phyloP scores from a whole-genome alignment of 75 land plant genomes.

The Selaginella moellendorffii region DNA sequence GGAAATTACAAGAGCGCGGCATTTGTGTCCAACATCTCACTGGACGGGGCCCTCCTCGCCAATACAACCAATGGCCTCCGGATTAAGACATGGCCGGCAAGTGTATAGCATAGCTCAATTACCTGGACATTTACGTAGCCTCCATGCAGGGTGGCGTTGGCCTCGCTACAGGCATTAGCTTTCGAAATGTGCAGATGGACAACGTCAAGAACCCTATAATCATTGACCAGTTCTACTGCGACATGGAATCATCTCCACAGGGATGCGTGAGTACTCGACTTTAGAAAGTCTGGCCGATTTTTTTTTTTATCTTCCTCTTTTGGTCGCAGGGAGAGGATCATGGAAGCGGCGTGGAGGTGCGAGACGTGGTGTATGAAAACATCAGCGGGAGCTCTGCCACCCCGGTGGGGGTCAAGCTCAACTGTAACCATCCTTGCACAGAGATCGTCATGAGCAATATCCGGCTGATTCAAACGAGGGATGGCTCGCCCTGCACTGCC shows the following conservation, averaged over 20 bases:
- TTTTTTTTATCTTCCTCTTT: too few species aligned
- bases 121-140: neutral
- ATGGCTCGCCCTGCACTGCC: neutral
- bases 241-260: too few species aligned
- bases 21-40: neutral
- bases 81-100: constrained; percentile 8
- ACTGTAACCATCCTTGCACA: neutral
- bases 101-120: neutral
- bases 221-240: constrained; percentile 3
- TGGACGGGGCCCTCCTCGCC: neutral
- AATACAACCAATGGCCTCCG: neutral
- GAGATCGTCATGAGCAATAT: neutral
- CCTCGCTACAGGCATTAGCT: neutral
- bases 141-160: neutral
- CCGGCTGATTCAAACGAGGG: neutral
- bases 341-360: neutral
- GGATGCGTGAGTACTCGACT: too few species aligned
- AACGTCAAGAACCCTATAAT: constrained; percentile 3
- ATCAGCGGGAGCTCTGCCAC: neutral
- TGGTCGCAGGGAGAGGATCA: too few species aligned
- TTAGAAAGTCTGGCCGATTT: too few species aligned
- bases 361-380: neutral
- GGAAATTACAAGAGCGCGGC: neutral
- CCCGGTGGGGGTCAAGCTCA: neutral
- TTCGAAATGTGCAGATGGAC: neutral